These are phyloP conservation scores for Paralagenidium karlingii DNA, from an alignment of 352 stramenopile species.

Conservation along the genomic window DNA sequence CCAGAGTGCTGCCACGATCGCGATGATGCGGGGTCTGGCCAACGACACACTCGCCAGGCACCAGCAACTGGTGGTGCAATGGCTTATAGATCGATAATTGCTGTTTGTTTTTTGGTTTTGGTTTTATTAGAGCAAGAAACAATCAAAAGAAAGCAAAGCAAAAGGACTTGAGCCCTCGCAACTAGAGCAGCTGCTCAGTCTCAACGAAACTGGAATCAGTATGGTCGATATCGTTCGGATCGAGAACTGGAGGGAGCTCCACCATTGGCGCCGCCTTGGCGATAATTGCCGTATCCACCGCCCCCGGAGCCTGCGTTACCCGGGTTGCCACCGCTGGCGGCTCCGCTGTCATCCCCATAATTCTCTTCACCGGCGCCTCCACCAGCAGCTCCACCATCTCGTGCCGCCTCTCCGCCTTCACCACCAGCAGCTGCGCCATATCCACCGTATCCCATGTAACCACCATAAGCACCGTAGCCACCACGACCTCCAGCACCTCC, in stretches of 20 bases:
- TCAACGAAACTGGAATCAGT: too few relatives aligned
- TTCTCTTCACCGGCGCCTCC: conserved; percentile 14
- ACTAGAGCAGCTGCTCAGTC: too few relatives aligned
- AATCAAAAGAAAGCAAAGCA: too few relatives aligned
- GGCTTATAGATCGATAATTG: conserved; percentile 14
- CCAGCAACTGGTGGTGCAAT: conserved; percentile 18
- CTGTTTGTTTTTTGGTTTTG: too few relatives aligned
- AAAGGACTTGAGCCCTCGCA: too few relatives aligned
- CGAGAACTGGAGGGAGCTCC: conserved; percentile 39
- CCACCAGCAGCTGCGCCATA: conserved; percentile 13
- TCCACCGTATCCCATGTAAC: conserved; percentile 15
- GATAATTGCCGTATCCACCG: conserved; percentile 27
- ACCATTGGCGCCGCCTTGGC: conserved; percentile 32
- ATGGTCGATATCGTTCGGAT: conserved; percentile 76
- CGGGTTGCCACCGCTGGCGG: conserved; percentile 5
- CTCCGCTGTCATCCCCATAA: conserved; percentile 15
- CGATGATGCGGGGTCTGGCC: conserved; percentile 10
- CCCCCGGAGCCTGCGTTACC: conserved; percentile 8
- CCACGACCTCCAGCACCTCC: conserved; percentile 7
- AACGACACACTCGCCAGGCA: conserved; percentile 22
- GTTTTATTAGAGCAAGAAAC: too few relatives aligned
- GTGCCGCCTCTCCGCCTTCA: conserved; percentile 7
- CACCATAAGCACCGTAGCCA: conserved; percentile 11
- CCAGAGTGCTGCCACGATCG: not conserved
- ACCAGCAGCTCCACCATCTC: conserved; percentile 4